Percentiles rank a stretch among this genome's conserved stretches.
These are phyloP conservation scores for Daedaleopsis sinensis DNA, from an alignment of 768 basidiomycete species.

Conservation along the genomic window DNA sequence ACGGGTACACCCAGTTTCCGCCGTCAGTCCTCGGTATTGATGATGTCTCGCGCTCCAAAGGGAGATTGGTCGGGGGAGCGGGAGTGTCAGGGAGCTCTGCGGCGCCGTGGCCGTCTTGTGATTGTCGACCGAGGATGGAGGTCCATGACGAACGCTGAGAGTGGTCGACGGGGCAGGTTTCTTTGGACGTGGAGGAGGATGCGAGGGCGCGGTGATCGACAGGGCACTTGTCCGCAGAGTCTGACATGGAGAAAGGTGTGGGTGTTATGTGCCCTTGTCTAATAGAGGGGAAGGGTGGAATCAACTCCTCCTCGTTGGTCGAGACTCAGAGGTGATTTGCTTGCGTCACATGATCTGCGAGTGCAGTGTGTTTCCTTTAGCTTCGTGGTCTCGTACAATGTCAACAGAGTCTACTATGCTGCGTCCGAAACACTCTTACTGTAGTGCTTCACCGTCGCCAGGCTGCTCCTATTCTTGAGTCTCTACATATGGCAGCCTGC, in stretches of 20 bases:
- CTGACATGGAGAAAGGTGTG: conserved; percentile 3
- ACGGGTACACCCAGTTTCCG: conserved; percentile 95
- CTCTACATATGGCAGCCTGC: no score
- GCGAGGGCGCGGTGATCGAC: conserved; percentile 34
- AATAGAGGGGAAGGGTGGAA: no score
- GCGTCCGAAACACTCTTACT: no score
- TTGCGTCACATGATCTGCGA: not conserved
- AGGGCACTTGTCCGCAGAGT: conserved; percentile 31
- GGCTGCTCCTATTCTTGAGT: no score
- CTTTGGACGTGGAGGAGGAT: conserved; percentile 21
- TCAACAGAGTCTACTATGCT: no score
- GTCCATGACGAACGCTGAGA: conserved; percentile 40
- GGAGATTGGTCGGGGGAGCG: conserved; percentile 42
- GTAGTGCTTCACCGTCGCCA: no score
- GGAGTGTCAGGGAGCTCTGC: conserved; percentile 40
- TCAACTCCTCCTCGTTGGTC: no score
- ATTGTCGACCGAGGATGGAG: conserved; percentile 23
- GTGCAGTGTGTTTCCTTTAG: conserved; percentile 2
- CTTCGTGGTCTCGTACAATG: no score
- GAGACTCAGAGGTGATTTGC: no score
- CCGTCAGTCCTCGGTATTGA: conserved; percentile 80
- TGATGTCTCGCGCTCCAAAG: conserved; percentile 77
- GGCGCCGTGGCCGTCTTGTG: conserved; percentile 37
- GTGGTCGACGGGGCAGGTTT: conserved; percentile 72
- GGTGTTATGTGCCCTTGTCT: not conserved